phyloP scores from a whole-genome alignment of 768 basidiomycete genomes.

The Hygrophorus russula region DNA sequence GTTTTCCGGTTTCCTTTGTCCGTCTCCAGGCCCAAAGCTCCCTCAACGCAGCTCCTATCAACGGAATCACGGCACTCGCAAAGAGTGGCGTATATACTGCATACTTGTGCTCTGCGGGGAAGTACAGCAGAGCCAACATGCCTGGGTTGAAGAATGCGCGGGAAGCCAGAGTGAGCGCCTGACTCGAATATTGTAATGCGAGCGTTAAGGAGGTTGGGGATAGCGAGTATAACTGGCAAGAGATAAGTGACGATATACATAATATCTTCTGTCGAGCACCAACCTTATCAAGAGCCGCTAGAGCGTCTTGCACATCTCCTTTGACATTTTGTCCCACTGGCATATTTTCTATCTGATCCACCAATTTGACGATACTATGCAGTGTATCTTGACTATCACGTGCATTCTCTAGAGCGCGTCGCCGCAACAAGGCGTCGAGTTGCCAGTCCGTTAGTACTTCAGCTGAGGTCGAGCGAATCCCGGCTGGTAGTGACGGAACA shows the following conservation, averaged over 20 bases:
- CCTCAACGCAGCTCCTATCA: slow-evolving; percentile 62
- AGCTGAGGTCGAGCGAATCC: slow-evolving; percentile 20
- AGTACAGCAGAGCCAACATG: slow-evolving; percentile 93
- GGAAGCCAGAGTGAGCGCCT: slow-evolving; percentile 56
- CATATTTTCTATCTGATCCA: slow-evolving; percentile 85
- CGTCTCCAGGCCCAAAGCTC: slow-evolving; percentile 60
- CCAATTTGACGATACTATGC: slow-evolving; percentile 71
- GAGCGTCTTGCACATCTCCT: slow-evolving; percentile 56
- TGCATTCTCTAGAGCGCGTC: slow-evolving; percentile 59
- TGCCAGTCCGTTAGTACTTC: slow-evolving; percentile 58
- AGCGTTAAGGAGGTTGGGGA: slow-evolving; percentile 27
- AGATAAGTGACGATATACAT: slow-evolving; percentile 1
- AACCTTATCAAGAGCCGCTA: slow-evolving; percentile 68
- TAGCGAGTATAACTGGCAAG: slow-evolving; percentile 26
- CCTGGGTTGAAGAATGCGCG: slow-evolving; percentile 94
- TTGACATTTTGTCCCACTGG: slow-evolving; percentile 73
- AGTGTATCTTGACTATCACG: slow-evolving; percentile 64
- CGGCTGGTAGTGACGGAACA: slow-evolving; percentile 48
- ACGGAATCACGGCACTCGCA: slow-evolving; percentile 78
- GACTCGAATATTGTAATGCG: slow-evolving; percentile 47
- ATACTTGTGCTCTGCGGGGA: slow-evolving; percentile 95
- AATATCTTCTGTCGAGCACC: neutral
- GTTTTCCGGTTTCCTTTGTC: slow-evolving; percentile 10
- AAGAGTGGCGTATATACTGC: slow-evolving; percentile 95
- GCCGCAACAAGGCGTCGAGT: slow-evolving; percentile 65